phyloP scores from a whole-genome alignment of 768 basidiomycete species.

The Pleurotus citrinopileatus region DNA sequence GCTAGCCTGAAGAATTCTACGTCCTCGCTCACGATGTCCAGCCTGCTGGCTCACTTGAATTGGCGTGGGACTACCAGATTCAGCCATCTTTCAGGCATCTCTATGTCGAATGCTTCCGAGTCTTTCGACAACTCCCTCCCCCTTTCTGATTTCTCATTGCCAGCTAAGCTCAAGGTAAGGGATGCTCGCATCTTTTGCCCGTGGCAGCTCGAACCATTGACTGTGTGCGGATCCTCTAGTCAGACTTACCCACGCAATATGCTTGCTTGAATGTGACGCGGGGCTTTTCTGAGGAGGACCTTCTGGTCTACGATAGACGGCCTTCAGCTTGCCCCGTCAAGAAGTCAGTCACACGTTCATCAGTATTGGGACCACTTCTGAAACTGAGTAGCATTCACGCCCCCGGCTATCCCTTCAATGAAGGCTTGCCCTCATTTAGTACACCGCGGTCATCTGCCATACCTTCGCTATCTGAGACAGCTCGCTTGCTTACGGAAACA shows the following conservation, averaged over 20 bases:
- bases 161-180: background rate
- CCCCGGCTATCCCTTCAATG: conserved; percentile 55
- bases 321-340: conserved; percentile 8
- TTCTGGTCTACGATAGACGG: conserved; percentile 39
- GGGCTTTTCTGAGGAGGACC: conserved; percentile 44
- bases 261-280: conserved; percentile 55
- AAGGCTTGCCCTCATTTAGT: conserved; percentile 55
- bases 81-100: conserved; percentile 51
- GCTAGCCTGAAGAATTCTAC: conserved; percentile 4
- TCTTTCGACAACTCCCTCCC: conserved; percentile 22
- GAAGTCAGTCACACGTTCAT: background rate
- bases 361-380: background rate
- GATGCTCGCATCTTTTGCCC: background rate
- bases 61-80: conserved; percentile 53
- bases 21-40: conserved; percentile 3
- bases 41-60: conserved; percentile 38
- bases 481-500: conserved; percentile 41
- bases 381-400: conserved; percentile 39
- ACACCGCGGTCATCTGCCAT: conserved; percentile 15
- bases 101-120: conserved; percentile 36
- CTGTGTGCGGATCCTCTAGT: background rate
- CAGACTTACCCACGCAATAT: conserved; percentile 22
- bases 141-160: conserved; percentile 39
- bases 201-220: conserved; percentile 1
- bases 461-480: conserved; percentile 14